Evolutionary conservation across 139 green algal species (phyloP).

Genomic region (Chlorella vulgaris): DNA sequence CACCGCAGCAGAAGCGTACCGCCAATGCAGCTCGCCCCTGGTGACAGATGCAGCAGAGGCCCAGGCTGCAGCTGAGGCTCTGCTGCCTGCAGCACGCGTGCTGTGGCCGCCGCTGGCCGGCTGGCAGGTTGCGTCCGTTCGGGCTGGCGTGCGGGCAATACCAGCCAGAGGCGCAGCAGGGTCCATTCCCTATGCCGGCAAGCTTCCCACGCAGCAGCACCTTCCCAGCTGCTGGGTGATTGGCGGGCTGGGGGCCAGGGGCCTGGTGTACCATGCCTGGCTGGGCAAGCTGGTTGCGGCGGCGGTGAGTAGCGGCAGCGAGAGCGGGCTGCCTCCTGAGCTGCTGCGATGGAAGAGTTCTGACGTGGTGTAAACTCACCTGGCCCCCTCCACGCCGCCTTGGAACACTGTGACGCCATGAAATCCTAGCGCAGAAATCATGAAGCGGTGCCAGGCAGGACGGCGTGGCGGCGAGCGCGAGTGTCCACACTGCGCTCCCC

Average conservation of each 20-base stretch:
- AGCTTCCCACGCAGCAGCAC: conserved; percentile 29
- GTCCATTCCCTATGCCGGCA: conserved; percentile 68
- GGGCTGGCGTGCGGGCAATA: conserved; percentile 74
- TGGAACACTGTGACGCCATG: too few relatives aligned
- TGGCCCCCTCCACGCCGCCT: too few relatives aligned
- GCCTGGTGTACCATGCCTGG: conserved; percentile 88
- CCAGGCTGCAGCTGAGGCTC: conserved; percentile 2
- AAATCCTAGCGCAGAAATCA: too few relatives aligned
- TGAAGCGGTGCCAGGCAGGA: too few relatives aligned
- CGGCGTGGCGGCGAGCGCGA: too few relatives aligned
- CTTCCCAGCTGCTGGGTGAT: conserved; percentile 63
- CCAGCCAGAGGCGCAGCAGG: conserved; percentile 64
- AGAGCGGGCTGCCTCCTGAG: conserved; percentile 50
- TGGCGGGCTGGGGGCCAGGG: conserved; percentile 76
- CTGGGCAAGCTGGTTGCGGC: conserved; percentile 63
- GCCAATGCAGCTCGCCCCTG: conserved; percentile 29
- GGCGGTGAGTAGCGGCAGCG: conserved; percentile 54
- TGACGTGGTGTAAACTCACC: too few relatives aligned
- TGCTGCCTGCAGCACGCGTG: conserved; percentile 42
- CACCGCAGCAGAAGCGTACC: conserved; percentile 48
- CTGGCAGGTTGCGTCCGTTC: conserved; percentile 45
- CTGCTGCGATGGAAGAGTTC: conserved; percentile 55
- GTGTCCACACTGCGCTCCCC: too few relatives aligned
- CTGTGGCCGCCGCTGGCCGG: conserved; percentile 59
- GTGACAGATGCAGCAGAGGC: conserved; percentile 11